Base-by-base conservation (phyloP, 139 green algal genomes). In the Chlorella sp. region DNA sequence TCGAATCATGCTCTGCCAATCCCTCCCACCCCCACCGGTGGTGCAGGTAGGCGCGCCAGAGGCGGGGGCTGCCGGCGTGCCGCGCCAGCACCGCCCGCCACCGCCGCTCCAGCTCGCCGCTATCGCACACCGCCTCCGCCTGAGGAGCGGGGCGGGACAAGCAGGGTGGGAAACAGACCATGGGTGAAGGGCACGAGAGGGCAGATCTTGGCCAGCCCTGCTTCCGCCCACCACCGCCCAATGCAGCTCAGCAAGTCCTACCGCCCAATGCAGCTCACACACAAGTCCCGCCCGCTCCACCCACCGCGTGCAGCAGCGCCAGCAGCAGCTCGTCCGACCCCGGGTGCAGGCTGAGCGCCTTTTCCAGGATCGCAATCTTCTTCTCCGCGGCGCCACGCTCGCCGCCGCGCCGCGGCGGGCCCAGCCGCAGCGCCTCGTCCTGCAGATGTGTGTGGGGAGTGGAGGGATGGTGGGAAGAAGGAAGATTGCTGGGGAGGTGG, bases 291-390 rank as follows among this genome's bases (percentile, higher is more conserved):
- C 6, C 13, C 2, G 38, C 38, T 36, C 1, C 20, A 24, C 87
- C 56, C 72, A 90, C 88, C 43, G 81, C 76, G 32, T 91, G 43
- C 44, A 98, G 83, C 34, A 97, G 90, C n/a, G 88, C 89, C 76
- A 96, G 85, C 68, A 96, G 86, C 68, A 97, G 90, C 36, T 60
- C 46, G 26, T 94, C 77, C 5, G 90, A 92, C n/a, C 86, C 89
- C 0, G 94, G 95, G 79, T 95, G 89, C 80, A 92, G 73, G 60
- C 88, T 72, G 41, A 98, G 89, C 51, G 87, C 94, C 3, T 85
- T 84, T 79, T 94, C 90, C 56, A 95, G 88, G 30, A 97, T 92
- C 2, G 95, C 60, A 20, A 96, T 79, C 88, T 96, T 94, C 89
- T 96, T 97, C 76, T 97, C 94, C 7, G 90, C 89, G 16, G 84